Base-by-base conservation (phyloP, 352 stramenopile species). In the Globisporangium acanthophoron region DNA sequence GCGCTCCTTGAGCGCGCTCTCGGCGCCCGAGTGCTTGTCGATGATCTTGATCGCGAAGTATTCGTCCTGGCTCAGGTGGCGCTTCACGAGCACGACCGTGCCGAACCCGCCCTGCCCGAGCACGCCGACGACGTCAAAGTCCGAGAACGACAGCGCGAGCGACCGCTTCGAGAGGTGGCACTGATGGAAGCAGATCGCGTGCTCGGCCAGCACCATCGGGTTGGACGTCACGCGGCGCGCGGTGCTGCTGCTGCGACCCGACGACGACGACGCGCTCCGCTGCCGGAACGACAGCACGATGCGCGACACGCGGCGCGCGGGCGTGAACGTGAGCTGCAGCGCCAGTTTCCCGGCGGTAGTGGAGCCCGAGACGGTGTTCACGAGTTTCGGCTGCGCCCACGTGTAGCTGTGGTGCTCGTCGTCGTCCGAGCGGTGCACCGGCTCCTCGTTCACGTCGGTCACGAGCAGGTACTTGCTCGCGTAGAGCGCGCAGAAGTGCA, bases 31-130 rank as follows among this genome's bases (percentile, higher is more conserved):
- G 51, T 90, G 76, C 59, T 93, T 93, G 69, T 90, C 81, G 58
- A 91, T 90, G 62, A 93, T 93, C 71, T 93, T 93, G 64, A 93
- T 92, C 44, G 84, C 84, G 58, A 91, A 93, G 64, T 88, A 88
- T 57, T 93, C 80, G 55, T 90, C 80, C 43, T 71, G 65, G 52
- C 75, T 88, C 52, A 90, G 53, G 59, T 93, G 80, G 27, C 80
- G 80, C 64, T 90, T 85, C 41, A 91, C 84, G 29, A 93, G 74
- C 55, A 91, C 80, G 55, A 93, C 84, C 1, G 84, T 93, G 40
- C 80, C 84, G 29, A 91, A 91, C 13, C 81, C 81, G 43, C 84
- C 84, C 62, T 91, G 77, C 31, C 84, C 84, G 27, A 93, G 66
- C n/a, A 93, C 84, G 33, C 84, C 79, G 2, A 90, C 78, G n/a